Evolutionary conservation across 2,329 filamentous ascomycete species (phyloP), one percentile per base, ranked within the genome.

Genomic region (Fusarium bactridioides): DNA sequence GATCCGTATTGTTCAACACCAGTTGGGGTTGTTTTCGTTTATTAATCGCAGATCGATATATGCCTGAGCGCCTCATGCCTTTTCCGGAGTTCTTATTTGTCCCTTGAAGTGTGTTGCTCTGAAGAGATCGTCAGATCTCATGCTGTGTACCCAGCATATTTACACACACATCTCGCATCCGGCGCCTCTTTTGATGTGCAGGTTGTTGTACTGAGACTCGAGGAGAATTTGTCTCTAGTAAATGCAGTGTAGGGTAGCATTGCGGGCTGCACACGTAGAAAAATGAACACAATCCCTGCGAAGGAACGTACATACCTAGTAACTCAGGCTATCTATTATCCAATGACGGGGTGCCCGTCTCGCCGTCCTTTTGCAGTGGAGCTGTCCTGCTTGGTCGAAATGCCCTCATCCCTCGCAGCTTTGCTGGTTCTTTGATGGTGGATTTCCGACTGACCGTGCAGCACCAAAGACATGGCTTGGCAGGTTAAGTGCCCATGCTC

Each of bases 181-280:
- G 68, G 48, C 71, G 43, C 72, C 72, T 72, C 45, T 74, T 74
- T 74, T 21, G 72, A 74, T 53, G 55, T 53, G 54, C 44, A 23
- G 37, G 48, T 38, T 51, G 66, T 69, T 35, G 47, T 60, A 72
- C 63, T 18, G 16, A 58, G 45, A 65, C 44, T 35, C 21, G 37
- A 71, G 70, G 58, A 63, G 62, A 64, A 71, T 56, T 68, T 74
- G 47, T 67, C 58, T 61, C 51, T 57, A 27, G 45, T 37, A 48
- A 44, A 50, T 64, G 48, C 37, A 35, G 47, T 67, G 58, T 38
- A 72, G 64, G 68, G 56, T 59, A 67, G 48, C n/a, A 67, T 58
- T 37, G 31, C 29, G 37, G 35, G 23, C 23, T 54, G 50, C 23
- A 54, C 31, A 21, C 7, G 35, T 15, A 54, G 19, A 38, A 25